Evolutionary conservation across 805 yeast species (phyloP).

Genomic region (Nadsonia fulvescens): DNA sequence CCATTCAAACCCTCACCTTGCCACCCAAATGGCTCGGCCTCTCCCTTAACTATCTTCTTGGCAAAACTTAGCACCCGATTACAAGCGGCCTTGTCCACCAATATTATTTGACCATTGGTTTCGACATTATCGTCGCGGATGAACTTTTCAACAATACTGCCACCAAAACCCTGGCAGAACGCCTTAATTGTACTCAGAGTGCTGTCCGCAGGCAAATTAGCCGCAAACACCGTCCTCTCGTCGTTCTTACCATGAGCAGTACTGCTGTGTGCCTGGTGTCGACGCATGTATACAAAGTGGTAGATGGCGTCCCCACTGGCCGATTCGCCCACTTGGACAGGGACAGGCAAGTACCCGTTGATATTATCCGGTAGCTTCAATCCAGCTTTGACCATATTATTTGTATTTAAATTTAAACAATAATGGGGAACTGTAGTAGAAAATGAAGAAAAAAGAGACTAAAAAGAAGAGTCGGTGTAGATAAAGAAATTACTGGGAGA

Average conservation of each 20-base stretch:
- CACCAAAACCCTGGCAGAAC: constrained; percentile 33
- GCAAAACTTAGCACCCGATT: constrained; percentile 48
- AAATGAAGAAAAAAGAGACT: background rate
- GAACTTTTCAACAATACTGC: constrained; percentile 21
- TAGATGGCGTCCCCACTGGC: constrained; percentile 5
- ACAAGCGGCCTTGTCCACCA: constrained; percentile 54
- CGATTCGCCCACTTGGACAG: constrained; percentile 7
- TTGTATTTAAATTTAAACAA: constrained; percentile 1
- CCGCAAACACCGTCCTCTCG: constrained; percentile 48
- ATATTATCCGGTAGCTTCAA: constrained; percentile 11
- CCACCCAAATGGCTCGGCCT: constrained; percentile 13
- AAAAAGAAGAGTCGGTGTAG: background rate
- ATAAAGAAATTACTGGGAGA: background rate
- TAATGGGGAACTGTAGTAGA: background rate
- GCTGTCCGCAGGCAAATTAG: constrained; percentile 57
- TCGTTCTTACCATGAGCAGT: constrained; percentile 3
- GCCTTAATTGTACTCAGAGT: constrained; percentile 33
- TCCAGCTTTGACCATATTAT: too few species aligned
- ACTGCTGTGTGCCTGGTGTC: constrained; percentile 7
- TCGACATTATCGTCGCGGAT: constrained; percentile 12
- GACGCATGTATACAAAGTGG: constrained; percentile 10
- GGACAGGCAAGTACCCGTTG: constrained; percentile 12
- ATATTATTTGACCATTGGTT: constrained; percentile 39
- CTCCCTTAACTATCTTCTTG: constrained; percentile 25
- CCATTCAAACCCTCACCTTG: constrained; percentile 24